phyloP scores from a whole-genome alignment of 495 filamentous ascomycete species.

The Chlorociboria aeruginascens region DNA sequence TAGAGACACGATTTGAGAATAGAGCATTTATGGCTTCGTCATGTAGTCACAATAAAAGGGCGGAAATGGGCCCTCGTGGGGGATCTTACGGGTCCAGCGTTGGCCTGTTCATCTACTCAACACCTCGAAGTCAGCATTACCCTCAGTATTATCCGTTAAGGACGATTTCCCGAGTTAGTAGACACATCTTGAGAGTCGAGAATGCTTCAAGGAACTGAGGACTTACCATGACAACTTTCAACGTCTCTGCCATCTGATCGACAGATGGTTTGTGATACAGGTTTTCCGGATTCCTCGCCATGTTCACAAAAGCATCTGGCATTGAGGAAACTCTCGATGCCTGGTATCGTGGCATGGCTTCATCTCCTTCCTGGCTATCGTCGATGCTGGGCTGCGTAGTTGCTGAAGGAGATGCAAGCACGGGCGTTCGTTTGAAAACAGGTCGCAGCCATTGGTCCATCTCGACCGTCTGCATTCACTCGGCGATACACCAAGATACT shows the following conservation, averaged over 20 bases:
- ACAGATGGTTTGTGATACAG: conserved; percentile 16
- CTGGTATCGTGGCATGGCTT: not conserved
- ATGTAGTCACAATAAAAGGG: too few species aligned
- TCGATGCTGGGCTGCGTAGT: conserved; percentile 1
- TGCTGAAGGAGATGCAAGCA: not conserved
- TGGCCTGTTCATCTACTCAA: too few species aligned
- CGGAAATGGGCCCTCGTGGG: too few species aligned
- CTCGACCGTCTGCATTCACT: not conserved
- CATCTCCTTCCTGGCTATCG: not conserved
- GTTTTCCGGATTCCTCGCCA: conserved; percentile 4
- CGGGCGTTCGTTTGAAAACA: conserved; percentile 8
- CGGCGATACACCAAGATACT: not conserved
- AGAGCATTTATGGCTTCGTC: too few species aligned
- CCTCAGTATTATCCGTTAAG: too few species aligned
- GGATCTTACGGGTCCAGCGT: too few species aligned
- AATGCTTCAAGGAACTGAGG: not conserved
- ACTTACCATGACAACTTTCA: conserved; percentile 20
- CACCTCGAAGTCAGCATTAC: too few species aligned
- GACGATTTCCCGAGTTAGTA: too few species aligned
- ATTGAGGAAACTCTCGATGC: conserved; percentile 10
- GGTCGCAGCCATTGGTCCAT: conserved; percentile 16
- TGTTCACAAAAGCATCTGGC: conserved; percentile 5
- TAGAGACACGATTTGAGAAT: too few species aligned
- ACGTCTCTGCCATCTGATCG: conserved; percentile 17
- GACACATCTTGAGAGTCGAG: too few species aligned